These are phyloP conservation scores for Lentinus polychrous DNA, from an alignment of 1,284 basidiomycete genomes.

Conservation along the genomic window DNA sequence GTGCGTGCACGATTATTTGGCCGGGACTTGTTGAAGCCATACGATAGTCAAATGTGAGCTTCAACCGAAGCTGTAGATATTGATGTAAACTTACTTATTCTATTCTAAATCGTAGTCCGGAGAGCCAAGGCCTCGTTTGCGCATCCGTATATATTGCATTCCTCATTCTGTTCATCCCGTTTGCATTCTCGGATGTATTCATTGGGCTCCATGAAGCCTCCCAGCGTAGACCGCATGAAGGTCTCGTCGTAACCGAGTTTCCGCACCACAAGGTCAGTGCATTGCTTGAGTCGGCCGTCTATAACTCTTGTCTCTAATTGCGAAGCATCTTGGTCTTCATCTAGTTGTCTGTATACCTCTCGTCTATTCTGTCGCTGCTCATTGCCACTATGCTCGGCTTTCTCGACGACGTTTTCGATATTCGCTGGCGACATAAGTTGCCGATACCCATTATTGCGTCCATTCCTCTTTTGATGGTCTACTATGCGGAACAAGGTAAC, in stretches of 20 bases:
- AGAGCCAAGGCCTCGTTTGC: slow-evolving; percentile 87
- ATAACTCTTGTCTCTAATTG: slow-evolving; percentile 3
- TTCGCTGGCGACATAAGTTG: slow-evolving; percentile 96
- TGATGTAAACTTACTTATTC: neutral
- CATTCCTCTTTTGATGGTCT: slow-evolving; percentile 92
- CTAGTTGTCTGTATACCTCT: slow-evolving; percentile 87
- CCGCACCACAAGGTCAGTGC: slow-evolving; percentile 78
- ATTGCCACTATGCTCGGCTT: slow-evolving; percentile 94
- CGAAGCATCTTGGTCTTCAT: slow-evolving; percentile 6
- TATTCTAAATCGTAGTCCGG: slow-evolving; percentile 65
- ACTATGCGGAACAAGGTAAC: slow-evolving; percentile 90
- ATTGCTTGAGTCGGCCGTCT: neutral
- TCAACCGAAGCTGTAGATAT: neutral
- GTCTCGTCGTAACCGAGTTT: slow-evolving; percentile 65
- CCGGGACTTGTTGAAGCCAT: slow-evolving; percentile 75
- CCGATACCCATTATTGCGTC: slow-evolving; percentile 95
- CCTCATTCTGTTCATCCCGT: slow-evolving; percentile 84
- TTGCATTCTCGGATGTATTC: slow-evolving; percentile 77
- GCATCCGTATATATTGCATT: slow-evolving; percentile 85
- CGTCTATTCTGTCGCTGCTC: slow-evolving; percentile 84
- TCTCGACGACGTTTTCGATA: slow-evolving; percentile 97
- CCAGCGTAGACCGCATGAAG: slow-evolving; percentile 35
- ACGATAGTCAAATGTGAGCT: slow-evolving; percentile 66
- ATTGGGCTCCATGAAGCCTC: slow-evolving; percentile 32
- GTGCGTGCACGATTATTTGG: slow-evolving; percentile 74